Percentiles rank a stretch among this genome's conserved stretches.
Conservation (phyloP, 805 yeast genomes). For the Deakozyma indianensis region DNA sequence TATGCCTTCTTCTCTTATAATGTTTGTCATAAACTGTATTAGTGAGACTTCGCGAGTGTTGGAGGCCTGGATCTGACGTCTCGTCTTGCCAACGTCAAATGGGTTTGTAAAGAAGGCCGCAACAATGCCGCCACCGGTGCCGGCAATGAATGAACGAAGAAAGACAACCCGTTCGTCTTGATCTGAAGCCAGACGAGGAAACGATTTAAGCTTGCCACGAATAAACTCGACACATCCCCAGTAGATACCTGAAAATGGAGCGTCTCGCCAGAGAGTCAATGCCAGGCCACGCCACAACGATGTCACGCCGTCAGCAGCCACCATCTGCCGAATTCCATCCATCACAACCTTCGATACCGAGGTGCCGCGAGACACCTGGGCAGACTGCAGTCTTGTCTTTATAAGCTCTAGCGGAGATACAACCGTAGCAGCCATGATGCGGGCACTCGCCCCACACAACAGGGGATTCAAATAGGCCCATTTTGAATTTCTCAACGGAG, state of each 20-base stretch:
- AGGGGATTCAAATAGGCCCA: constrained; percentile 47
- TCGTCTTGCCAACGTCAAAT: constrained; percentile 92
- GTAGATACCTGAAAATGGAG: constrained; percentile 89
- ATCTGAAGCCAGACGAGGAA: neutral
- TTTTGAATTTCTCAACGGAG: constrained; percentile 31
- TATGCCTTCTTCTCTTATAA: constrained; percentile 62
- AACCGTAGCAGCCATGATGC: constrained; percentile 68
- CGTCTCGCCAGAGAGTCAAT: constrained; percentile 91
- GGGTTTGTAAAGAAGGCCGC: constrained; percentile 89
- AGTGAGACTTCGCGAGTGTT: constrained; percentile 25
- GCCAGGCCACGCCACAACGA: constrained; percentile 74
- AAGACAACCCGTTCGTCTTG: constrained; percentile 2
- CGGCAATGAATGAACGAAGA: constrained; percentile 46
- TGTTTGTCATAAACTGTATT: constrained; percentile 49
- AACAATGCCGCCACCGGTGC: constrained; percentile 67
- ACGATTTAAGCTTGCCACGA: constrained; percentile 16
- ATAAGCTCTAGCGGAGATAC: constrained; percentile 80
- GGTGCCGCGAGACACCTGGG: constrained; percentile 35
- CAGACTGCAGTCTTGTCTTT: constrained; percentile 80
- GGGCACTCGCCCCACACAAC: constrained; percentile 71
- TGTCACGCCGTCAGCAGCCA: constrained; percentile 40
- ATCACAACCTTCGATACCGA: constrained; percentile 21
- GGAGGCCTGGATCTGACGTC: constrained; percentile 56
- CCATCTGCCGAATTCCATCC: constrained; percentile 37
- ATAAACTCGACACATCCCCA: constrained; percentile 75